Percentiles rank a stretch among this genome's conserved stretches.
phyloP scores from a whole-genome alignment of 371 early-diverging fungal genomes.

The Rhizopus delemar region DNA sequence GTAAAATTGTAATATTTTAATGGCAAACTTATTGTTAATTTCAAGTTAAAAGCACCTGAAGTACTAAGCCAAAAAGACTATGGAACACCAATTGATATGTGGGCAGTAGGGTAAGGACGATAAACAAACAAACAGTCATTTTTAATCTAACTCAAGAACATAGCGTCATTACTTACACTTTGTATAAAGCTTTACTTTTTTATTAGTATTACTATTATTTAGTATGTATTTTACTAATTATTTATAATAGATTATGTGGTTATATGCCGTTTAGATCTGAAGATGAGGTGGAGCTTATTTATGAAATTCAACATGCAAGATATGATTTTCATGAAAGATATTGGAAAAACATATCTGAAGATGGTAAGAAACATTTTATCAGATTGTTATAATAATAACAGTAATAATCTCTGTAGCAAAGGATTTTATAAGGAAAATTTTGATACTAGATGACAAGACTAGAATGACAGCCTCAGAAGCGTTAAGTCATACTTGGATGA shows the following conservation, averaged over 20 bases:
- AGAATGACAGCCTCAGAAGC: constrained; percentile 85
- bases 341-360: constrained; percentile 77
- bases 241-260: constrained; percentile 56
- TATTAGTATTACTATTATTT: too few species aligned
- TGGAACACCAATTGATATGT: constrained; percentile 82
- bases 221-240: constrained; percentile 1
- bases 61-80: constrained; percentile 71
- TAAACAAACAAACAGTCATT: background rate
- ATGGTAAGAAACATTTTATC: constrained; percentile 39
- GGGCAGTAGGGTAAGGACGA: constrained; percentile 61
- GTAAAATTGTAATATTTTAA: constrained; percentile 15
- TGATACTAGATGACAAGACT: constrained; percentile 71
- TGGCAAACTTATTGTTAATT: too few species aligned
- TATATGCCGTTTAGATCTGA: constrained; percentile 79
- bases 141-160: background rate
- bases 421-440: constrained; percentile 82
- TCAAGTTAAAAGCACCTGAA: constrained; percentile 68
- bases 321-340: constrained; percentile 78
- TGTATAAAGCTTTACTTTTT: constrained; percentile 37
- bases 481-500: constrained; percentile 84
- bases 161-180: constrained; percentile 70
- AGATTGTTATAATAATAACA: background rate
- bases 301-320: constrained; percentile 65
- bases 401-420: constrained; percentile 60
- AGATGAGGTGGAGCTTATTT: constrained; percentile 60